Evolutionary conservation across 106 monocot species (phyloP).

Genomic region (Allium sativum): DNA sequence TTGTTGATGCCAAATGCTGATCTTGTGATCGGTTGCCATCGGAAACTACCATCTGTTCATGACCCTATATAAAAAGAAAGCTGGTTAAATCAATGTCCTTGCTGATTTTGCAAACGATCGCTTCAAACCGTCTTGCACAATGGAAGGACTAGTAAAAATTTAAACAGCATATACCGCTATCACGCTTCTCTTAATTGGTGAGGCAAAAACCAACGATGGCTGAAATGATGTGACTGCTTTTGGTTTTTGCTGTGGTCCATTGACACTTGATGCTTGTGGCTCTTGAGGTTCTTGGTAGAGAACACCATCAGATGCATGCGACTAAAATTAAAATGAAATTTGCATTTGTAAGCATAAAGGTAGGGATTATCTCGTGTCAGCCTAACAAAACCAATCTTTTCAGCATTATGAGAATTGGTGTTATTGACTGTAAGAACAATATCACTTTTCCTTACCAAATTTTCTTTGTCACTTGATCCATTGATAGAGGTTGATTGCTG

Average conservation of each 20-base stretch:
- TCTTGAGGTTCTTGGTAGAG: constrained; percentile 18
- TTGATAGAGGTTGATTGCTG: constrained; percentile 9
- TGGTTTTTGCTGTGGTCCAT: constrained; percentile 4
- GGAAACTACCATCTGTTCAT: constrained; percentile 16
- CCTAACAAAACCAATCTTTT: too few relatives aligned
- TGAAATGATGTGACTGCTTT: constrained; percentile 20
- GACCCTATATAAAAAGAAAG: constrained; percentile 10
- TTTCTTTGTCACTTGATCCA: constrained; percentile 22
- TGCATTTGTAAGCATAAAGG: too few relatives aligned
- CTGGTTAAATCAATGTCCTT: background rate
- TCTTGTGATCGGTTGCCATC: constrained; percentile 12
- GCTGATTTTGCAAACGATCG: too few relatives aligned
- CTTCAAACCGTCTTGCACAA: background rate
- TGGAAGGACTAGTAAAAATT: background rate
- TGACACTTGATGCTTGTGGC: background rate
- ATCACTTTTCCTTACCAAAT: constrained; percentile 16
- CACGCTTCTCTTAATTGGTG: constrained; percentile 28
- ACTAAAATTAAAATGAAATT: constrained; percentile 20
- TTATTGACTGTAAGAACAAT: background rate
- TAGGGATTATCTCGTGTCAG: too few relatives aligned
- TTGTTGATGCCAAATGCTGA: constrained; percentile 13
- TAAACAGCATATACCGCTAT: constrained; percentile 22
- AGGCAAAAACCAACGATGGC: constrained; percentile 17
- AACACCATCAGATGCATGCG: constrained; percentile 27
- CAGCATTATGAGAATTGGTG: background rate